phyloP scores from a whole-genome alignment of 1,284 basidiomycete species.

The Butyriboletus appendiculatus region DNA sequence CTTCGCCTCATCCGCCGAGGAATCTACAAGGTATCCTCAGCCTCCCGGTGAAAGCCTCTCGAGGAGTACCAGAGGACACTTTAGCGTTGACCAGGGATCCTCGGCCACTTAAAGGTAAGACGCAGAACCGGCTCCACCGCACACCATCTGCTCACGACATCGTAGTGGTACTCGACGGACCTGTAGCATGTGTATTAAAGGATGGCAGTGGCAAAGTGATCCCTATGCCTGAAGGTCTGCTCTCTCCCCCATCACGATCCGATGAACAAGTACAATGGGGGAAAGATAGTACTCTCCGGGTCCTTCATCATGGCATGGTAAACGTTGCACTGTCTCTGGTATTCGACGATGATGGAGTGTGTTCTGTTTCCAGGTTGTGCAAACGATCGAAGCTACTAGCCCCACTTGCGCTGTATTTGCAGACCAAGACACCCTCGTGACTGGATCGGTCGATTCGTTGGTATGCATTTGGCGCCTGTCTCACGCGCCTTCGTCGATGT shows the following conservation, averaged over 20 bases:
- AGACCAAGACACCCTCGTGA: slow-evolving; percentile 69
- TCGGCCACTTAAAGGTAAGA: slow-evolving; percentile 59
- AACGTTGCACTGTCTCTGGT: slow-evolving; percentile 1
- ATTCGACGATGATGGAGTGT: background rate
- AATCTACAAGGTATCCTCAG: slow-evolving; percentile 68
- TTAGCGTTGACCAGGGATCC: slow-evolving; percentile 60
- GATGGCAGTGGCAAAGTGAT: slow-evolving; percentile 50
- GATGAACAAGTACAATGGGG: slow-evolving; percentile 75
- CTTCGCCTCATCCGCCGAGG: slow-evolving; percentile 76
- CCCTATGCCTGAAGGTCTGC: slow-evolving; percentile 59
- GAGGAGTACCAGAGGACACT: slow-evolving; percentile 82
- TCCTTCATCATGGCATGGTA: slow-evolving; percentile 65
- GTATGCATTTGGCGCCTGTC: slow-evolving; percentile 77
- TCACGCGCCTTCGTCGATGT: slow-evolving; percentile 31
- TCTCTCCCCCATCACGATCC: slow-evolving; percentile 60
- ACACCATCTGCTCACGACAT: slow-evolving; percentile 3
- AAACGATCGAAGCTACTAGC: slow-evolving; percentile 73
- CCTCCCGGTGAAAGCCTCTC: slow-evolving; percentile 67
- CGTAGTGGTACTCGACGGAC: slow-evolving; percentile 25
- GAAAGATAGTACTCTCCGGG: slow-evolving; percentile 54
- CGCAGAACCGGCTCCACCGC: slow-evolving; percentile 2
- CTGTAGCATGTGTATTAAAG: slow-evolving; percentile 24
- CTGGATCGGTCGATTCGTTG: slow-evolving; percentile 75
- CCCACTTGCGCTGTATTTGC: slow-evolving; percentile 79
- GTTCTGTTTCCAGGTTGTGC: slow-evolving; percentile 55